Conservation (phyloP, 129 eudicot species). For the Tagetes erecta region DNA sequence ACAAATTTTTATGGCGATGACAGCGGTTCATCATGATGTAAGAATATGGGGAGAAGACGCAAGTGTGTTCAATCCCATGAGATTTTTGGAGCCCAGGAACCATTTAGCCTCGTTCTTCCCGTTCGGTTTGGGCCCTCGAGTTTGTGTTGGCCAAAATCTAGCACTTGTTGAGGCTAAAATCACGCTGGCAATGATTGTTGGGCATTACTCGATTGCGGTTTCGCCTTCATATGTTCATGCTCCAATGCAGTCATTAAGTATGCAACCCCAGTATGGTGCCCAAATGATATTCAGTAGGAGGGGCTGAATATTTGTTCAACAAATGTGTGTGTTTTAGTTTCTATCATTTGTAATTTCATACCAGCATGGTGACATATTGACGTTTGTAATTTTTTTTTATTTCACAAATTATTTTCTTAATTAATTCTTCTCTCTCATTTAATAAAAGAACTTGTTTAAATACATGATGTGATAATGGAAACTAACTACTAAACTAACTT, state of each 20-base stretch:
- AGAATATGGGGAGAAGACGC: slow-evolving; percentile 55
- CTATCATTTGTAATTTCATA: no score
- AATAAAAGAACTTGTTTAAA: no score
- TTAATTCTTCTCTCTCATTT: no score
- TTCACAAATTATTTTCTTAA: no score
- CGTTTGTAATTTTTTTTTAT: no score
- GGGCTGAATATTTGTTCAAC: not conserved
- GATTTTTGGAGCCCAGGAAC: slow-evolving; percentile 44
- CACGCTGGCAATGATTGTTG: slow-evolving; percentile 41
- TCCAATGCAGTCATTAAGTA: slow-evolving; percentile 36
- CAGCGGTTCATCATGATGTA: slow-evolving; percentile 42
- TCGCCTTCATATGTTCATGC: slow-evolving; percentile 49
- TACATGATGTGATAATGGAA: no score
- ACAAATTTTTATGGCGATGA: slow-evolving; percentile 31
- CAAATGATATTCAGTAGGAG: slow-evolving; percentile 33
- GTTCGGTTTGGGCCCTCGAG: slow-evolving; percentile 49
- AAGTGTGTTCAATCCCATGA: slow-evolving; percentile 44
- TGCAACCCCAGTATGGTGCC: slow-evolving; percentile 46
- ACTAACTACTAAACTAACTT: no score
- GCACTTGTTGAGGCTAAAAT: slow-evolving; percentile 46
- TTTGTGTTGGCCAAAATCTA: slow-evolving; percentile 47
- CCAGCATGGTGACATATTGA: not conserved
- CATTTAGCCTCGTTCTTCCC: slow-evolving; percentile 48
- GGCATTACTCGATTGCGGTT: slow-evolving; percentile 33
- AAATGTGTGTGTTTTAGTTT: not conserved